Conservation (phyloP, 225 moss, liverwort and hornwort species). For the Bryoerythrophyllum caledonicum region DNA sequence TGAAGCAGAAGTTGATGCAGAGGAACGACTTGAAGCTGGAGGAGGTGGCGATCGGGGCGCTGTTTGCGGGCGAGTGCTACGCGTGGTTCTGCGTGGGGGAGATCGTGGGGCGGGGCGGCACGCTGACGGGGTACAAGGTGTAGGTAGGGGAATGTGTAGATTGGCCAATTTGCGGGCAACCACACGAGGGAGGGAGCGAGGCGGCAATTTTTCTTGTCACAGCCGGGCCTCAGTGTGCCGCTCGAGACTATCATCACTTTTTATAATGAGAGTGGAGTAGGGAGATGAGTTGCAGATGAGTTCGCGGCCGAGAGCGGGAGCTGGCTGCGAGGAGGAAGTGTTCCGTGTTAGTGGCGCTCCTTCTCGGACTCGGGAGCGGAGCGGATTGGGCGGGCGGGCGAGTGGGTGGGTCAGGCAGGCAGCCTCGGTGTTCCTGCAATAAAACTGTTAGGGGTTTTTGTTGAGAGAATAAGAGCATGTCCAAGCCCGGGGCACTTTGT, state of each 20-base stretch:
- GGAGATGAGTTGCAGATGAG: slow-evolving; percentile 29
- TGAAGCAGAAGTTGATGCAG: slow-evolving; percentile 75
- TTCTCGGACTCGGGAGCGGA: background rate
- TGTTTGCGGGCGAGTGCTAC: slow-evolving; percentile 90
- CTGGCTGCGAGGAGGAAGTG: slow-evolving; percentile 5
- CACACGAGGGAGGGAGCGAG: slow-evolving; percentile 35
- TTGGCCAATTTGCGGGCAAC: slow-evolving; percentile 24
- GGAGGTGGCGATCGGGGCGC: slow-evolving; percentile 73
- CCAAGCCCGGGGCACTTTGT: background rate
- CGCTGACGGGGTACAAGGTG: slow-evolving; percentile 91
- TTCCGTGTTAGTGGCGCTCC: background rate
- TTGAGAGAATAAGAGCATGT: slow-evolving; percentile 36
- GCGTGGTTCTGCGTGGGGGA: slow-evolving; percentile 99
- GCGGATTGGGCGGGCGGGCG: background rate
- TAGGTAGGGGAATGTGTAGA: slow-evolving; percentile 31
- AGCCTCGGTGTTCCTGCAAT: slow-evolving; percentile 23
- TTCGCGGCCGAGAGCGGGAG: slow-evolving; percentile 16
- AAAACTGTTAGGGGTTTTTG: slow-evolving; percentile 23
- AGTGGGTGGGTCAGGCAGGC: slow-evolving; percentile 3
- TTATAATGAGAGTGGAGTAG: slow-evolving; percentile 27
- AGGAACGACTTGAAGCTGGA: slow-evolving; percentile 86
- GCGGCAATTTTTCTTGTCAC: slow-evolving; percentile 30
- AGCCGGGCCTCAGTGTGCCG: slow-evolving; percentile 13
- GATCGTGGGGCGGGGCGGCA: slow-evolving; percentile 90
- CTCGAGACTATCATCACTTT: slow-evolving; percentile 19